A percentile compares a stretch with the other conserved stretches of the same genome.
Conservation (phyloP, 2,329 filamentous ascomycete genomes). For the Alternaria brassicicola region DNA sequence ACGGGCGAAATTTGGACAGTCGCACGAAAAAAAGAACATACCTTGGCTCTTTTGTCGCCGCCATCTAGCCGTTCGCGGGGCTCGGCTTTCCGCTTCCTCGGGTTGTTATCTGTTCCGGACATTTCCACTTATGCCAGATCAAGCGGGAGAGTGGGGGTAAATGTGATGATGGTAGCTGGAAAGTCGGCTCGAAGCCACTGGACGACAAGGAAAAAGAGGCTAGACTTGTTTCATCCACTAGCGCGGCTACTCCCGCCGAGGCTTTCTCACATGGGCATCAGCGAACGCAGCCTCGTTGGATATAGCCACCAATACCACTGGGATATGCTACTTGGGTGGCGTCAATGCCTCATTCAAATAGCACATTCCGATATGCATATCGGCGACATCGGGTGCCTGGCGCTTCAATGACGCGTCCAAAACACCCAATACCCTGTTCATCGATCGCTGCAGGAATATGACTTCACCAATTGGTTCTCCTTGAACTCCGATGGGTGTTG, state of each 20-base stretch:
- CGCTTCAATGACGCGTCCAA: conserved; percentile 8
- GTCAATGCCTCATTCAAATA: background rate
- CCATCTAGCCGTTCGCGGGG: conserved; percentile 29
- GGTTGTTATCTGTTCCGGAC: conserved; percentile 23
- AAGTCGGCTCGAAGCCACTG: conserved; percentile 1
- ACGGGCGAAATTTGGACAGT: conserved; percentile 13
- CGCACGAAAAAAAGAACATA: conserved; percentile 33
- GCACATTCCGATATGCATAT: background rate
- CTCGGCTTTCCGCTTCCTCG: conserved; percentile 49
- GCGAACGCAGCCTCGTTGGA: conserved; percentile 4
- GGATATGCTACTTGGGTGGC: background rate
- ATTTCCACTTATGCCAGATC: background rate
- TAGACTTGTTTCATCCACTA: conserved; percentile 14
- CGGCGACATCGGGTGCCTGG: conserved; percentile 8
- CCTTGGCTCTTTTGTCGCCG: conserved; percentile 48
- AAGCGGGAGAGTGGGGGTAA: conserved; percentile 4
- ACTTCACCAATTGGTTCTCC: background rate
- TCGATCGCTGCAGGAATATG: conserved; percentile 1
- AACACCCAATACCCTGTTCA: background rate
- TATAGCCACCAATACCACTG: background rate
- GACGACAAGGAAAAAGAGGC: conserved; percentile 7
- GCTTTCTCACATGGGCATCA: background rate
- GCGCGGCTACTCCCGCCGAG: conserved; percentile 8
- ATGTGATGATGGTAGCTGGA: conserved; percentile 5
- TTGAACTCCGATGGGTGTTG: background rate